Evolutionary conservation across 2,329 filamentous ascomycete genomes (phyloP).

Genomic region (Nakataea oryzae): DNA sequence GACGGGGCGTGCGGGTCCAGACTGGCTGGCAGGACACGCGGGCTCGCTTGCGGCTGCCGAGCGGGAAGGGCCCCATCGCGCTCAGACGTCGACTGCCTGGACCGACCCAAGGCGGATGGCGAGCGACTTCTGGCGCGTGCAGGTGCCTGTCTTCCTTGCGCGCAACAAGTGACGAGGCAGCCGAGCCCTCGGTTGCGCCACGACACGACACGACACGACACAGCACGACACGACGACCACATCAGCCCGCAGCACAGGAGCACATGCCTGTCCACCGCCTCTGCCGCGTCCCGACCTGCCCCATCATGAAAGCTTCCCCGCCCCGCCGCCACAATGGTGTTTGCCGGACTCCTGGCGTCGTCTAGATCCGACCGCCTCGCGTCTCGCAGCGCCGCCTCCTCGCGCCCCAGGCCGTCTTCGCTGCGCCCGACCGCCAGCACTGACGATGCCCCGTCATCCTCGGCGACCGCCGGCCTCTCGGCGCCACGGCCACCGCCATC

Average conservation of each 20-base stretch:
- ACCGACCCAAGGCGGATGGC: neutral
- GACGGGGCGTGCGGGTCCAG: neutral
- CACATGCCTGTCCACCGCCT: neutral
- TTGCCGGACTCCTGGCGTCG: slow-evolving; percentile 1
- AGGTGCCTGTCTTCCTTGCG: too few species aligned
- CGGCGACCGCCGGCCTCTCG: neutral
- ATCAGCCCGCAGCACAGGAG: neutral
- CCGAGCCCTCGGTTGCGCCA: neutral
- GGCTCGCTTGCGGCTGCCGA: neutral
- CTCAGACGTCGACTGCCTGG: too few species aligned
- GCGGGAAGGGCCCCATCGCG: neutral
- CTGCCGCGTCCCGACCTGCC: neutral
- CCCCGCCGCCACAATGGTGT: slow-evolving; percentile 3
- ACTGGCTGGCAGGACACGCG: neutral
- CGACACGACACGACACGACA: neutral
- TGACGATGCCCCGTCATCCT: neutral
- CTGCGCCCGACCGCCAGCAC: neutral
- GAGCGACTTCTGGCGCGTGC: too few species aligned
- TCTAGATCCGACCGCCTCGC: neutral
- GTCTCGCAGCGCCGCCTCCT: slow-evolving; percentile 5
- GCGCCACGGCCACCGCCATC: neutral
- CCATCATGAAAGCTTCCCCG: neutral
- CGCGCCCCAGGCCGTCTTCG: slow-evolving; percentile 9
- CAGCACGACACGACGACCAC: too few species aligned
- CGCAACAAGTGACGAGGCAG: too few species aligned